These are phyloP conservation scores for Exophiala viscosa DNA, from an alignment of 2,329 filamentous ascomycete species.

Conservation along the genomic window DNA sequence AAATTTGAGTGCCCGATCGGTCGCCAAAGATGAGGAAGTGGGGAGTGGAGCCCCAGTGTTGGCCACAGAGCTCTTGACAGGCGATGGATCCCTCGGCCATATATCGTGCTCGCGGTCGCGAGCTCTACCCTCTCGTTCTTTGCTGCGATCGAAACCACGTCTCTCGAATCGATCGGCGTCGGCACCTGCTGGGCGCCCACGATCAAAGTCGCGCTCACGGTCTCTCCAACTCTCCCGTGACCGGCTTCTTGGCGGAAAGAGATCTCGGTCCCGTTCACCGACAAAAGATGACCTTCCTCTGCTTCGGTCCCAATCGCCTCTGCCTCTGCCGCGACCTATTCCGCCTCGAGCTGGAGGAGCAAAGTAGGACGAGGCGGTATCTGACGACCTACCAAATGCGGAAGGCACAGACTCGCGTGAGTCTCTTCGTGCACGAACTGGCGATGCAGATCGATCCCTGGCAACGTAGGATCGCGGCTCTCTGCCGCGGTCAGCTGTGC, in stretches of 20 bases:
- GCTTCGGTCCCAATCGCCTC: constrained; percentile 33
- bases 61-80: constrained; percentile 28
- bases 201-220: constrained; percentile 41
- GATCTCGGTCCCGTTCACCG: constrained; percentile 43
- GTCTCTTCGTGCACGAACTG: constrained; percentile 41
- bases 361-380: constrained; percentile 35
- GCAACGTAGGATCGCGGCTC: constrained; percentile 44
- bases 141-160: constrained; percentile 37
- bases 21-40: constrained; percentile 12
- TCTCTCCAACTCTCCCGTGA: constrained; percentile 44
- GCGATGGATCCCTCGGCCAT: constrained; percentile 40
- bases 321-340: constrained; percentile 41
- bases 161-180: constrained; percentile 29
- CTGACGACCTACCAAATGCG: constrained; percentile 35
- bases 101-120: constrained; percentile 32
- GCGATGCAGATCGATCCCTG: constrained; percentile 44
- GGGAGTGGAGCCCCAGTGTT: constrained; percentile 10
- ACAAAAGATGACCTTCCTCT: constrained; percentile 39
- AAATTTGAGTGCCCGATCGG: constrained; percentile 18
- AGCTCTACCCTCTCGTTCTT: constrained; percentile 31
- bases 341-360: constrained; percentile 37
- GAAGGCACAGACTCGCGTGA: constrained; percentile 43
- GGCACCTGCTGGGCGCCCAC: constrained; percentile 35
- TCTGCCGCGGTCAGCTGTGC: constrained; percentile 39
- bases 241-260: constrained; percentile 42